Base-by-base conservation (phyloP, 345 rosid species). In the Arabis alpina region DNA sequence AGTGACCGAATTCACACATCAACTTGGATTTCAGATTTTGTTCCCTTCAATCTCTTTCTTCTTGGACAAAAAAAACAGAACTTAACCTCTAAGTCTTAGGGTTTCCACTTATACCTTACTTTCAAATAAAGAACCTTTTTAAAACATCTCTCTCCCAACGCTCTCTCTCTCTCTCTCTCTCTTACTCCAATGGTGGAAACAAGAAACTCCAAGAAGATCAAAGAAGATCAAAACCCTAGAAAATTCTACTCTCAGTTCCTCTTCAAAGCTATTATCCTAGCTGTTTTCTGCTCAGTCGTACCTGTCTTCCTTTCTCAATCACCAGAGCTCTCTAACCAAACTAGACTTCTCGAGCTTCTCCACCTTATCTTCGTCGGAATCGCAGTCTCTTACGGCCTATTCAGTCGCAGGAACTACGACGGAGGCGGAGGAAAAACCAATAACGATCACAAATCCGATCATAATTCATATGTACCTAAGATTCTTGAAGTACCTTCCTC, bases 341-440 rank as follows among this genome's bases (percentile, higher is more conserved):
- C 85, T 36, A 70, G 81, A 72, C 45, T 72, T 90, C 75, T 84
- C 85, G 99, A 92, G 84, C 86, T 95, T 76, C 91, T 95, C 40
- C 99, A 92, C 81, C 88, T 95, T 8, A 32, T 95, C 56, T 79
- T 95, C 32, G 97, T 95, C 60, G 99, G 99, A 6, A 88, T 95
- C 65, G 99, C 97, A 16, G 92, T 95, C 74, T 92, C 99, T n/a
- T 95, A 90, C 68, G 99, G 99, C 40, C 89, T 92, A 11, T 92
- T 95, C 72, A 90, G 98, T 82, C 64, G 82, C 47, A 73, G 88
- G 23, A 86, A 84, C 34, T 82, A 84, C 11, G 92, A 86, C 19
- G 69, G 79, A 32, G 64, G 61, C 0, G 79, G 80, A 1, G 80
- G 79, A 25, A 83, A 85, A n/a, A 81, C 23, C 50, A 23, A 9